Conservation (phyloP, 2,329 filamentous ascomycete species). For the Claviceps pazoutovae region DNA sequence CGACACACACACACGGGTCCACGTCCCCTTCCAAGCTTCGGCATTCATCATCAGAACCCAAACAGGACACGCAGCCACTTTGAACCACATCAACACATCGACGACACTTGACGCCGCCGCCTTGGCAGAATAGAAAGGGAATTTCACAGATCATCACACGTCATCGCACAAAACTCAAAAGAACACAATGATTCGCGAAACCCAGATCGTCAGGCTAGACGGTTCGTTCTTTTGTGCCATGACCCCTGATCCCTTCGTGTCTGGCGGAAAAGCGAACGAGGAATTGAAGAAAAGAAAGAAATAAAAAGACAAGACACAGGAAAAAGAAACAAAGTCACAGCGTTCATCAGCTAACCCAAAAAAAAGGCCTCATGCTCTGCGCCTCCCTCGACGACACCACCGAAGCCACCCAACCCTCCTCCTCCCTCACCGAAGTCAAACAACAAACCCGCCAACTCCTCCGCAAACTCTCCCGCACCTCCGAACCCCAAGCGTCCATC, state of each 20-base stretch:
- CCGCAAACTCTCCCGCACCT: constrained; percentile 74
- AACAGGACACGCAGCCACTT: neutral
- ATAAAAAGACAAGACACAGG: neutral
- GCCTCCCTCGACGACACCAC: constrained; percentile 71
- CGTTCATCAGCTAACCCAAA: constrained; percentile 8
- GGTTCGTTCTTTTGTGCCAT: constrained; percentile 34
- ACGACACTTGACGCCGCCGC: neutral
- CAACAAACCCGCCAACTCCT: constrained; percentile 81
- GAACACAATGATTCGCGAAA: constrained; percentile 67
- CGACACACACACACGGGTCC: neutral
- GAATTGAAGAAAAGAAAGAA: neutral
- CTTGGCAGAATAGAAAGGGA: neutral
- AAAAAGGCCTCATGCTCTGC: constrained; percentile 76
- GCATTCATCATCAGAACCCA: neutral
- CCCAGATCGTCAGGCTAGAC: constrained; percentile 86
- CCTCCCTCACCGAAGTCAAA: constrained; percentile 73
- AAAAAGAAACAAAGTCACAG: neutral
- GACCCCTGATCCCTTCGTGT: neutral
- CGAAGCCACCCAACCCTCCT: constrained; percentile 27
- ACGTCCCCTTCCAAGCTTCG: neutral
- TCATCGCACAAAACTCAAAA: neutral
- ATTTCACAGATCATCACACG: neutral
- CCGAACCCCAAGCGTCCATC: constrained; percentile 82
- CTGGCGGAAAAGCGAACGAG: too few relatives aligned
- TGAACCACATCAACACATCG: constrained; percentile 1